Conservation (phyloP, 164 flowering plant species). For the Malania oleifera region DNA sequence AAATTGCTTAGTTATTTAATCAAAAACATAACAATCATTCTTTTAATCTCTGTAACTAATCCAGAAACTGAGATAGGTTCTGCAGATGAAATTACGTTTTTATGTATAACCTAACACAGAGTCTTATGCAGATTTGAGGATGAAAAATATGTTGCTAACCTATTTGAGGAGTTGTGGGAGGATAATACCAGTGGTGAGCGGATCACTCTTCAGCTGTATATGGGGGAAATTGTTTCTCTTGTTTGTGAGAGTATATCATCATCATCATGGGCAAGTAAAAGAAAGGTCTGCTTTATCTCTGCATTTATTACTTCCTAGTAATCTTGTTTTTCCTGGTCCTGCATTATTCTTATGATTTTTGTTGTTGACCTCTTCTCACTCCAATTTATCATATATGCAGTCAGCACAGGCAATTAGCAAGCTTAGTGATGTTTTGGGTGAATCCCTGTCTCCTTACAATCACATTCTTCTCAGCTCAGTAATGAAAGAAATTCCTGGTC, state of each 20-base stretch:
- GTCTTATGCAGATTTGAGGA: slow-evolving; percentile 74
- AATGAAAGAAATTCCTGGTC: slow-evolving; percentile 84
- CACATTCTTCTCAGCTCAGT: slow-evolving; percentile 53
- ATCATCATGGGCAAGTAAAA: slow-evolving; percentile 90
- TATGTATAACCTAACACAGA: neutral
- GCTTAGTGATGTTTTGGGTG: slow-evolving; percentile 85
- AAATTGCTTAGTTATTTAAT: too few relatives aligned
- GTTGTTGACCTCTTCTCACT: neutral
- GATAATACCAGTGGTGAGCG: slow-evolving; percentile 80
- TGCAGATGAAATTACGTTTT: neutral
- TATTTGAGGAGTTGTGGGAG: slow-evolving; percentile 95
- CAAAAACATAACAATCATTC: too few relatives aligned
- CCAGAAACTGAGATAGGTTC: too few relatives aligned
- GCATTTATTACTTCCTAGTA: neutral
- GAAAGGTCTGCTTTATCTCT: slow-evolving; percentile 44
- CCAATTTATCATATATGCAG: slow-evolving; percentile 42
- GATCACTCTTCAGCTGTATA: slow-evolving; percentile 73
- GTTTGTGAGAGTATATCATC: slow-evolving; percentile 59
- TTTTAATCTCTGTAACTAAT: too few relatives aligned
- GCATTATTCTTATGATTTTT: neutral
- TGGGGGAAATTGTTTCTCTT: slow-evolving; percentile 70
- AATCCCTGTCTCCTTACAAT: slow-evolving; percentile 61
- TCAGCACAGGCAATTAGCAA: slow-evolving; percentile 74
- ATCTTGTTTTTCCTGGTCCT: neutral
- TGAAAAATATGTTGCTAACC: slow-evolving; percentile 67